Conservation (phyloP, 2,329 filamentous ascomycete genomes). For the Macrophomina pseudophaseolina region DNA sequence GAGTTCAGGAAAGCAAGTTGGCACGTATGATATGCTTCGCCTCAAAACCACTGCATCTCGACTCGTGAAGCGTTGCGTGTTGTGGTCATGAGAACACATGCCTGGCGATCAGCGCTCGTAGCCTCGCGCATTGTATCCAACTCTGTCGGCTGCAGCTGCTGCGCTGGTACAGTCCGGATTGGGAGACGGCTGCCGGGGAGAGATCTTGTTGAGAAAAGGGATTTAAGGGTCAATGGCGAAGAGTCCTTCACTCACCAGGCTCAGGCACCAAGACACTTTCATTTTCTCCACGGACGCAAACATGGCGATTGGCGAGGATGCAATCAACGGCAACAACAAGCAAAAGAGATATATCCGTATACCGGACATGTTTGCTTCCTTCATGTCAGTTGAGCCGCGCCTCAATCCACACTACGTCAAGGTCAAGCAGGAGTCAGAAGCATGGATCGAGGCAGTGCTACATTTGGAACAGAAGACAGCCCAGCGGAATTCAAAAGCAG, state of each 20-base stretch:
- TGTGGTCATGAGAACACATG: not conserved
- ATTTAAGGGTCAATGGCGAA: not conserved
- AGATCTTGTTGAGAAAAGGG: not conserved
- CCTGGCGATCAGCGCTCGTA: not conserved
- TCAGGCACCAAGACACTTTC: not conserved
- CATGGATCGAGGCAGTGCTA: not conserved
- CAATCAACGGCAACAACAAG: not conserved
- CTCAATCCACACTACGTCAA: not conserved
- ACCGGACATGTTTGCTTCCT: conserved; percentile 8
- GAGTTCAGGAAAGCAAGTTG: too few species aligned
- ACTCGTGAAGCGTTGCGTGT: not conserved
- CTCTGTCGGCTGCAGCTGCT: too few species aligned
- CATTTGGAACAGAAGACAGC: not conserved
- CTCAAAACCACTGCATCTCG: too few species aligned
- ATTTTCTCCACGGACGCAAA: not conserved
- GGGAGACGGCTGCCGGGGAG: not conserved
- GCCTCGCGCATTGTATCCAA: too few species aligned
- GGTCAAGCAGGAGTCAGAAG: not conserved
- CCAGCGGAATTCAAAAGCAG: not conserved
- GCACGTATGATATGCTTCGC: too few species aligned
- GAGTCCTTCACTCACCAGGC: not conserved
- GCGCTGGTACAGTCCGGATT: too few species aligned
- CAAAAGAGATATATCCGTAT: conserved; percentile 6
- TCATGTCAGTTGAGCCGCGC: not conserved
- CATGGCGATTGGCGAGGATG: not conserved